Base-by-base conservation (phyloP, 306 rosid genomes). In the Trifolium subterraneum region DNA sequence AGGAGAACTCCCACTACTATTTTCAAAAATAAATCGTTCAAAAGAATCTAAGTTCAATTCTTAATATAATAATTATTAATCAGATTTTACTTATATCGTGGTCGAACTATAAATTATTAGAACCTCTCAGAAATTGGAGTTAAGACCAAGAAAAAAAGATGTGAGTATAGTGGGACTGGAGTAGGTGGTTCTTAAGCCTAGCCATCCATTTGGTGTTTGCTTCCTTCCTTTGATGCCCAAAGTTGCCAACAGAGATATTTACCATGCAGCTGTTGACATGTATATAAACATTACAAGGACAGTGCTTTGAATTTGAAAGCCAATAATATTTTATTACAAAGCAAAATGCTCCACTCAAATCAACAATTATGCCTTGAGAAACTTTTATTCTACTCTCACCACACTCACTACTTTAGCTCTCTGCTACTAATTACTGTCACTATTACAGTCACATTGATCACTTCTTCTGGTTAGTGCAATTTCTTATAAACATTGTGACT, bases 191-290 rank as follows among this genome's bases (percentile, higher is more conserved):
- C 75, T 75, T 31, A 54, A 72, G 83, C 79, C 60, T 51, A 44
- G 68, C 80, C 91, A 68, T 77, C 81, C 94, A 83, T 68, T 54
- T 83, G 86, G 79, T 64, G 18, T 41, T 78, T 47, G 61, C 31
- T 23, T 38, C 56, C 42, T 35, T 77, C 65, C 33, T 44, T 78
- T 10, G 7, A 12, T 22, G n/a, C 63, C 23, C 16, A 0, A 18
- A 18, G 25, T 51, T 51, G 23, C 13, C 13, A 22, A 22, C n/a
- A 55, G 8, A 22, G 22, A 20, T 41, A 11, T 41, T 54, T 56
- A 56, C 8, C 33, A 56, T 56, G 63, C 33, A 60, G 42, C 65
- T 60, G 5, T 60, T 29, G 65, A 23, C 22, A 56, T 25, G 64
- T 27, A 60, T 60, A 12, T 8, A 27, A 56, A 23, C 16, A 20